A percentile compares a stretch with the other conserved stretches of the same genome.
Evolutionary conservation across 139 green algal genomes (phyloP).

Genomic region (Chlorella sp.): DNA sequence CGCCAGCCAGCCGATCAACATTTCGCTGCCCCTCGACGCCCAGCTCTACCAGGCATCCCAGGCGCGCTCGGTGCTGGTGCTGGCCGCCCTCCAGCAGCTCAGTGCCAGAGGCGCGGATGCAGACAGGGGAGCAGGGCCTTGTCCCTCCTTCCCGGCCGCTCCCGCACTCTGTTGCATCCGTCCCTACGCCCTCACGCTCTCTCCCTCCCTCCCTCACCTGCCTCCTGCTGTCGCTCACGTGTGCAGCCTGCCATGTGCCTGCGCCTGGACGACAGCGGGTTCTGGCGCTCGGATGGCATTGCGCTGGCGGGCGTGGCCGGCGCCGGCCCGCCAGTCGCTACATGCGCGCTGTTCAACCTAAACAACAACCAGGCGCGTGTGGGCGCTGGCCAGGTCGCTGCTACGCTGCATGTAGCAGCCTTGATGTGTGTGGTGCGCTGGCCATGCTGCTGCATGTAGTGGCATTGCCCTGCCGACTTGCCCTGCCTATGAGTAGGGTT

Average conservation of each 20-base stretch:
- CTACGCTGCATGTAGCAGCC: too few relatives aligned
- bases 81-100: too few relatives aligned
- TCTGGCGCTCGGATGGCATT: neutral
- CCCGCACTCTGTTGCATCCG: too few relatives aligned
- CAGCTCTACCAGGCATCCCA: neutral
- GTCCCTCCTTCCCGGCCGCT: too few relatives aligned
- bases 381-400: neutral
- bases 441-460: too few relatives aligned
- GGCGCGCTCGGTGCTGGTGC: too few relatives aligned
- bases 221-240: too few relatives aligned
- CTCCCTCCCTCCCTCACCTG: too few relatives aligned
- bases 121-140: too few relatives aligned
- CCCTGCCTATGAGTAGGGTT: neutral
- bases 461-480: neutral
- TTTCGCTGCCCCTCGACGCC: neutral
- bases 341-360: neutral
- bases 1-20: neutral
- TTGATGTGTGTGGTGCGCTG: too few relatives aligned
- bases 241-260: slow-evolving; percentile 1
- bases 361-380: neutral
- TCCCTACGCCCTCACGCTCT: too few relatives aligned
- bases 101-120: too few relatives aligned
- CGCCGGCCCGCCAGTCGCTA: neutral
- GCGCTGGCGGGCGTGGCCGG: neutral
- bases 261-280: neutral